Evolutionary conservation across 768 basidiomycete genomes (phyloP), one percentile per base, ranked within the genome.

Genomic region (Asterophora lycoperdoides): DNA sequence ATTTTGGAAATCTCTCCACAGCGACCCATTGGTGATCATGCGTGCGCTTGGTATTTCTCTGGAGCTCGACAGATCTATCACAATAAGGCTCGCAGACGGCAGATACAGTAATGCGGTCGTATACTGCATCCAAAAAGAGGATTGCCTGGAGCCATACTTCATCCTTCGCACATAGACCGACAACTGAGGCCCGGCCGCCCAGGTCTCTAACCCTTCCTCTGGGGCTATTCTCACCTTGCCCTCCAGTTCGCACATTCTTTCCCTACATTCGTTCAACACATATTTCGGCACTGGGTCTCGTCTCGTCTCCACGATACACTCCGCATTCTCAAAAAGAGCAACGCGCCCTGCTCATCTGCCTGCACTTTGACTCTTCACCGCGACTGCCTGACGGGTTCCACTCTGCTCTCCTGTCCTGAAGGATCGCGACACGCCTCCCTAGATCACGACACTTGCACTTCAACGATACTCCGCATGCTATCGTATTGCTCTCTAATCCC

Each of bases 41-140:
- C 61, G 65, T 20, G 71, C 72, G 9, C 63, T 76, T 7, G 65
- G 70, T 4, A 60, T 69, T 35, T 73, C 74, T 6, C 54, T 76
- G 23, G 73, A 74, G 54, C 59, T 68, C 6, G 69, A 66, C 9
- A 46, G 65, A 7, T 51, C 67, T 11, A 54, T 76, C 41, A 70
- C 66, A 5, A 64, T 76, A 43, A 54, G 62, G 32, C 18, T 63
- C 30, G 51, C 60, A 26, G 52, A 59, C 39, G 17, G 42, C 39
- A 26, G 42, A 14, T 29, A 28, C 8, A 11, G 15, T 9, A 19
- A 41, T 10, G 40, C 43, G 5, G 45, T 55, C 42, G 19, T 51
- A 23, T 55, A 55, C 20, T 26, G 4, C 15, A 35, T 42, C 8
- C 23, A 34, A 10, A 43, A 32, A 11, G 30, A 43, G 13, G 42